Base-by-base conservation (phyloP, 1,139 yeast genomes). In the Suhomyces bokatorum region DNA sequence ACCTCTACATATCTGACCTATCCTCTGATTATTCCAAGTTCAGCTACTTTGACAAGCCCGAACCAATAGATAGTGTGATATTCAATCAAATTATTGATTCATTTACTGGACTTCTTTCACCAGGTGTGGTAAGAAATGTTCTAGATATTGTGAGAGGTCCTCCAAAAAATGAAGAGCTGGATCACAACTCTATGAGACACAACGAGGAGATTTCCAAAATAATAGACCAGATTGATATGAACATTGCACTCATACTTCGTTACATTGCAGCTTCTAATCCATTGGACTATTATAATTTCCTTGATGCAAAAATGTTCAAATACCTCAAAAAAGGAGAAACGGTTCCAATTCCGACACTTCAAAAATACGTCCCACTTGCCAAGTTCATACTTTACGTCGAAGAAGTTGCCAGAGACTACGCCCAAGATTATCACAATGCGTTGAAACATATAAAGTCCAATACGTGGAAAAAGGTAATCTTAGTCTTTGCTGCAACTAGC, bases 211-310 rank as follows among this genome's bases (percentile, higher is more conserved):
- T 33, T 13, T 30, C 42, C 4, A 16, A 35, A 3, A 35, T 39
- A 35, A 41, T 53, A n/a, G 49, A 49, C 4, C 73, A 73, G 33
- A 77, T 80, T 35, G 85, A 81, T 54, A 52, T 56, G 12, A 68
- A 72, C 60, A 59, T 80, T 58, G 75, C 75, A 56, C 53, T 69
- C 4, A 59, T 77, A 3, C 58, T 81, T 31, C 68, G 79, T 40
- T 83, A 69, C 55, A 54, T 83, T 13, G 77, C 84, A 2, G 77
- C 83, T 1, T 67, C 86, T 1, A 81, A 83, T 56, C 81, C 86
- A 32, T 51, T 51, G 0, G 79, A 77, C 29, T 81, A 74, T 54
- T 73, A 67, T 44, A 59, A 62, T 12, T 80, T 70, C 51, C 46
- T 78, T 10, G 60, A 67, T 15, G 55, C 60, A 4, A 69, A 67